Evolutionary conservation across 371 early-diverging fungal genomes (phyloP).

Genomic region (Dichotomocladium elegans): DNA sequence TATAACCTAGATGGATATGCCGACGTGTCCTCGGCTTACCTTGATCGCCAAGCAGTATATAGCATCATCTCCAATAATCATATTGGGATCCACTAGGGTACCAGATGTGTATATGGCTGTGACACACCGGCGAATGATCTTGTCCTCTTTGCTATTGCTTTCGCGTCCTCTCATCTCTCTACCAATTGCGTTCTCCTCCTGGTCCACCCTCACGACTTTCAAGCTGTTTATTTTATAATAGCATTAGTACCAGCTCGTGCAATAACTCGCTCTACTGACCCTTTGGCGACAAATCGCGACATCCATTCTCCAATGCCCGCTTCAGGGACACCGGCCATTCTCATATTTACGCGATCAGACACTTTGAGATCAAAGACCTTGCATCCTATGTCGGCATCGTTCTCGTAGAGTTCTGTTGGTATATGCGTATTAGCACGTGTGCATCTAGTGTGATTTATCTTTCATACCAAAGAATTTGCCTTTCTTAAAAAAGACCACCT

Average conservation of each 20-base stretch:
- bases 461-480: conserved; percentile 93
- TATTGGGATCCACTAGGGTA: conserved; percentile 88
- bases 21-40: no score
- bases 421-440: no score
- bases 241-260: background rate
- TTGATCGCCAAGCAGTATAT: conserved; percentile 94
- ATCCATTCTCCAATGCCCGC: conserved; percentile 95
- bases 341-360: conserved; percentile 98
- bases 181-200: conserved; percentile 95
- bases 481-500: conserved; percentile 98
- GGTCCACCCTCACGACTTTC: conserved; percentile 98
- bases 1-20: no score
- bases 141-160: conserved; percentile 58
- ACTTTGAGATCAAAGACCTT: conserved; percentile 96
- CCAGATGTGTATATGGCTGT: conserved; percentile 94
- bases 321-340: conserved; percentile 99
- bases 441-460: no score
- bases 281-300: conserved; percentile 93
- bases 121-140: conserved; percentile 94
- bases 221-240: conserved; percentile 15
- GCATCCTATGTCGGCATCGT: conserved; percentile 98
- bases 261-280: conserved; percentile 42
- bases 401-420: conserved; percentile 91
- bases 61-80: conserved; percentile 83
- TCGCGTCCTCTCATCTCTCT: conserved; percentile 91